phyloP scores from a whole-genome alignment of 2,329 filamentous ascomycete genomes.

The Emmonsiellopsis sp. region DNA sequence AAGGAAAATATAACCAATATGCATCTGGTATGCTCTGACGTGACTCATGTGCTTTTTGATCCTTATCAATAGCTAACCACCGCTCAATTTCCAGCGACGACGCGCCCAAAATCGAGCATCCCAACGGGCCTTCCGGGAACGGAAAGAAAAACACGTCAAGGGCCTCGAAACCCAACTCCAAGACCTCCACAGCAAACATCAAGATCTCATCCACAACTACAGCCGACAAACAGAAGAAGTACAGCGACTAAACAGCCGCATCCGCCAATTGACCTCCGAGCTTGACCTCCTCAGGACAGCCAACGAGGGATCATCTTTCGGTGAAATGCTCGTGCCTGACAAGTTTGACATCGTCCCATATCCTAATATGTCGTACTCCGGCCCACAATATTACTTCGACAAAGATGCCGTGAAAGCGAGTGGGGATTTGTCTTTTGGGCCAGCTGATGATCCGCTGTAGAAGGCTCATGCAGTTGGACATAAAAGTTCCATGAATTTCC shows the following conservation, averaged over 20 bases:
- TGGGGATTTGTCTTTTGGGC: constrained; percentile 12
- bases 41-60: not conserved
- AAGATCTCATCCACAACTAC: constrained; percentile 23
- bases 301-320: constrained; percentile 14
- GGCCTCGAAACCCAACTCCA: constrained; percentile 72
- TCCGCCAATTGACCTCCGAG: constrained; percentile 19
- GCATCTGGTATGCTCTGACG: constrained; percentile 17
- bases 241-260: constrained; percentile 17
- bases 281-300: constrained; percentile 14
- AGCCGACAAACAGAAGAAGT: constrained; percentile 23
- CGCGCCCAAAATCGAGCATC: constrained; percentile 86
- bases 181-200: constrained; percentile 41
- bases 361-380: constrained; percentile 15
- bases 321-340: constrained; percentile 17
- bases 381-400: constrained; percentile 17
- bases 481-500: too few relatives aligned
- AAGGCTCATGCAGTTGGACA: not conserved
- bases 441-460: not conserved
- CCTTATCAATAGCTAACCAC: constrained; percentile 5
- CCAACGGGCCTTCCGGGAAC: constrained; percentile 78
- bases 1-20: constrained; percentile 20
- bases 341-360: constrained; percentile 20
- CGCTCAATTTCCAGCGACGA: constrained; percentile 55
- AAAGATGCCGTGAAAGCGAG: constrained; percentile 17
- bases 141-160: constrained; percentile 80